These are phyloP conservation scores for Taphrina pruni DNA, from an alignment of 1,139 yeast species.

Conservation along the genomic window DNA sequence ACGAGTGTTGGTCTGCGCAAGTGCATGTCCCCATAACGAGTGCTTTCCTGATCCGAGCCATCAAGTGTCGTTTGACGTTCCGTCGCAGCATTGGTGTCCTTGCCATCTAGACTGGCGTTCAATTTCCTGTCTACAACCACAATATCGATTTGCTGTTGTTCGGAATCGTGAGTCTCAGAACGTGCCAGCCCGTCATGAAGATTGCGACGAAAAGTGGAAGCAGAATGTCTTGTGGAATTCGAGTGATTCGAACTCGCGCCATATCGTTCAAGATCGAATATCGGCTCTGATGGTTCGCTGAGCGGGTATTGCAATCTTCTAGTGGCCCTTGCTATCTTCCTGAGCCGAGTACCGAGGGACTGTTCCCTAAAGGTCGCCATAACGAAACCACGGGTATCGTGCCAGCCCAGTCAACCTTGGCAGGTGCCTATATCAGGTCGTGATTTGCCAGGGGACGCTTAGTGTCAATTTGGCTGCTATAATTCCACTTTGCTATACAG, in stretches of 20 bases:
- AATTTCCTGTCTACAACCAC: slow-evolving; percentile 29
- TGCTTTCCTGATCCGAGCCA: slow-evolving; percentile 31
- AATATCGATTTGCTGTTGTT: slow-evolving; percentile 20
- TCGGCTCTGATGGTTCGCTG: slow-evolving; percentile 30
- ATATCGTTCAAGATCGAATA: slow-evolving; percentile 34
- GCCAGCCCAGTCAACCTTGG: neutral
- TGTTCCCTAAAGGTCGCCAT: slow-evolving; percentile 21
- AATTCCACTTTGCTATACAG: too few species aligned
- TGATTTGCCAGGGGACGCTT: too few species aligned
- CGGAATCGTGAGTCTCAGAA: slow-evolving; percentile 17
- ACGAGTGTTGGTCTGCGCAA: neutral
- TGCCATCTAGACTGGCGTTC: neutral
- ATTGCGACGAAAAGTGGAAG: slow-evolving; percentile 23
- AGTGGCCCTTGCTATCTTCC: slow-evolving; percentile 3
- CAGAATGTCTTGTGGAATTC: slow-evolving; percentile 19
- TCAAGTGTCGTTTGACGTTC: slow-evolving; percentile 4
- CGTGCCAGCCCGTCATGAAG: slow-evolving; percentile 1
- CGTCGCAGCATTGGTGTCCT: neutral
- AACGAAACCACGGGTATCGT: neutral
- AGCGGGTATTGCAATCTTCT: slow-evolving; percentile 26
- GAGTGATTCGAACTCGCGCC: slow-evolving; percentile 28
- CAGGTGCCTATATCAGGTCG: too few species aligned
- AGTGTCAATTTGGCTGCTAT: too few species aligned
- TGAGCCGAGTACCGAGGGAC: slow-evolving; percentile 7
- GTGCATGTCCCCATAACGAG: slow-evolving; percentile 5